Evolutionary conservation across 305 asterid genomes (phyloP).

Genomic region (Fraxinus floribunda): DNA sequence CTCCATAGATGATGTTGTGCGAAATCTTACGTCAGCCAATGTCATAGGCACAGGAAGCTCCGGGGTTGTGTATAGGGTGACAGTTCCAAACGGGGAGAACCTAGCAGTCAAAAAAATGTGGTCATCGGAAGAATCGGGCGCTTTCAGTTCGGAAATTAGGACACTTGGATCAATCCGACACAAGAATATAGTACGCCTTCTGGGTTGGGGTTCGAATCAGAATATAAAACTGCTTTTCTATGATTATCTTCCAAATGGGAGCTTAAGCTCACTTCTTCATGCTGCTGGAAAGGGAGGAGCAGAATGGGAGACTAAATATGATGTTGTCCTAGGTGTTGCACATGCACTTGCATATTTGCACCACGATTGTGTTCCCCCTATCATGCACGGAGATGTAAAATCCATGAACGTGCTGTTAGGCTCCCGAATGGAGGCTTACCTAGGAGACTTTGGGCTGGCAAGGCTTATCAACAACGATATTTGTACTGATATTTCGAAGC

Average conservation of each 20-base stretch:
- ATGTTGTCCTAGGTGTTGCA: slow-evolving; percentile 63
- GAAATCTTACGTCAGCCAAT: slow-evolving; percentile 65
- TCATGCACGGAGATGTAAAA: slow-evolving; percentile 95
- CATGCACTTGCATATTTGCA: slow-evolving; percentile 89
- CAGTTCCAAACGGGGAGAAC: slow-evolving; percentile 57
- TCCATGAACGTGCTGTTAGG: slow-evolving; percentile 95
- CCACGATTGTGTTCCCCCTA: slow-evolving; percentile 89
- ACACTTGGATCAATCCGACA: slow-evolving; percentile 88
- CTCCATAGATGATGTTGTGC: slow-evolving; percentile 65
- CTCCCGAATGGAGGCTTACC: slow-evolving; percentile 64
- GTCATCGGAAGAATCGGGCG: slow-evolving; percentile 80
- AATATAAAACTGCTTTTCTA: slow-evolving; percentile 72
- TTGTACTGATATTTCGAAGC: slow-evolving; percentile 37
- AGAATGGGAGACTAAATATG: slow-evolving; percentile 84
- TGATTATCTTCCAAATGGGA: slow-evolving; percentile 89
- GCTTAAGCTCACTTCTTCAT: slow-evolving; percentile 90
- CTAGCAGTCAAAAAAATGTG: slow-evolving; percentile 95
- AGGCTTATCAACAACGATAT: slow-evolving; percentile 45
- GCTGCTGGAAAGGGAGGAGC: slow-evolving; percentile 81
- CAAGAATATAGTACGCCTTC: slow-evolving; percentile 88
- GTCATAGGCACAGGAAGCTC: slow-evolving; percentile 98
- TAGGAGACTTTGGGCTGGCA: slow-evolving; percentile 94
- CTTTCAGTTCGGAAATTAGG: slow-evolving; percentile 70
- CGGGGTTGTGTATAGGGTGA: slow-evolving; percentile 84
- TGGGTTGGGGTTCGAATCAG: slow-evolving; percentile 86